A percentile compares a stretch with the other conserved stretches of the same genome.
Conservation (phyloP, 306 rosid species). For the Lathyrus aphaca region DNA sequence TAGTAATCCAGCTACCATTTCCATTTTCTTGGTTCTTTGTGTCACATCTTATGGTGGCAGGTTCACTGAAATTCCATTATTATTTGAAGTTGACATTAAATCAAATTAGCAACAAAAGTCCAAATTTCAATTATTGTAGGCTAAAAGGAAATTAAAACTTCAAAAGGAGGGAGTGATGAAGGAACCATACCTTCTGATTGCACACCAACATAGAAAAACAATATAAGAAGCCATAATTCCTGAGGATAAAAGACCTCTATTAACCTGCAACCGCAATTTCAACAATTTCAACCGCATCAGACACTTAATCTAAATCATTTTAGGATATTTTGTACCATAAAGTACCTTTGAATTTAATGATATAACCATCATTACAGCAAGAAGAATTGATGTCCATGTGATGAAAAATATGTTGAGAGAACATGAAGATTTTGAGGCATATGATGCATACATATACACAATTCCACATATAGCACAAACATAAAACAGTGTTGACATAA, state of each 20-base stretch:
- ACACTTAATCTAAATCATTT: no score
- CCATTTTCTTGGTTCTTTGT: constrained; percentile 43
- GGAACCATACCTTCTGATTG: constrained; percentile 65
- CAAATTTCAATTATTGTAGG: no score
- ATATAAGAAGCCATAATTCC: constrained; percentile 91
- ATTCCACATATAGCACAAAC: constrained; percentile 68
- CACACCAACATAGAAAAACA: constrained; percentile 88
- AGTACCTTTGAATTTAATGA: constrained; percentile 82
- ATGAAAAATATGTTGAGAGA: constrained; percentile 80
- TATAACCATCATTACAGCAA: constrained; percentile 62
- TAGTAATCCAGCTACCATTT: constrained; percentile 61
- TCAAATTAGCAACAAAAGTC: background rate
- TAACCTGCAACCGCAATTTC: constrained; percentile 57
- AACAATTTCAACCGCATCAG: no score
- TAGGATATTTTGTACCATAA: no score
- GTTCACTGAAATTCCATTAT: constrained; percentile 66
- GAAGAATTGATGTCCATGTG: constrained; percentile 83
- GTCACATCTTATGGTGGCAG: constrained; percentile 60
- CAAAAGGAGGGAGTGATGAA: background rate
- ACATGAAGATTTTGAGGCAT: constrained; percentile 60
- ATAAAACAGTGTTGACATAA: constrained; percentile 71
- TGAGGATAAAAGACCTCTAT: constrained; percentile 82
- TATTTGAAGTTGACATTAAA: background rate
- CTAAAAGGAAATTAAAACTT: no score
- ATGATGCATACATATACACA: constrained; percentile 56